phyloP scores from a whole-genome alignment of 805 yeast genomes.

The Kodamaea kakaduensis region DNA sequence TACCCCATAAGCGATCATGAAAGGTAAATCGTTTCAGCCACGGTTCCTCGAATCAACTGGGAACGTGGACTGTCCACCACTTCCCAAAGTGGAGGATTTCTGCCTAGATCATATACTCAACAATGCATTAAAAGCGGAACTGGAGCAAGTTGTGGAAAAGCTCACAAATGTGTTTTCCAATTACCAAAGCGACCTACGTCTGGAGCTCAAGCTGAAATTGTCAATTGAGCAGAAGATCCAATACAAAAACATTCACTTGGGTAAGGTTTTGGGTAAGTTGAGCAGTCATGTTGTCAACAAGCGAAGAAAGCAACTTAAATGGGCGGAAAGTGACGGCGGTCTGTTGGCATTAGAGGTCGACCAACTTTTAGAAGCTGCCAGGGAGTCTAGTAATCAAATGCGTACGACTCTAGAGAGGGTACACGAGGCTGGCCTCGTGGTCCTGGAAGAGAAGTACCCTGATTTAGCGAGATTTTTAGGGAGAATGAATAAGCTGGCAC shows the following conservation, averaged over 20 bases:
- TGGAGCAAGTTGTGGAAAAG: constrained; percentile 26
- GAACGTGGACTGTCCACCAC: background rate
- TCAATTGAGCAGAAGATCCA: constrained; percentile 39
- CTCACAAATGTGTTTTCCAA: constrained; percentile 25
- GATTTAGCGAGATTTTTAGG: constrained; percentile 11
- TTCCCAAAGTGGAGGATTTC: constrained; percentile 31
- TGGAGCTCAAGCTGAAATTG: constrained; percentile 30
- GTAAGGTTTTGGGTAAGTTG: constrained; percentile 24
- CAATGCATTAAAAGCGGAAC: constrained; percentile 22
- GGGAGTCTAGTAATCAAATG: constrained; percentile 15
- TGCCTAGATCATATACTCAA: constrained; percentile 28
- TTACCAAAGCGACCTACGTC: constrained; percentile 35
- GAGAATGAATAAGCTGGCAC: too few species aligned
- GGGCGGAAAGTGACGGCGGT: constrained; percentile 4
- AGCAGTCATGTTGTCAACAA: constrained; percentile 11
- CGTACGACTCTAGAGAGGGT: constrained; percentile 10
- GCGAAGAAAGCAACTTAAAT: constrained; percentile 7
- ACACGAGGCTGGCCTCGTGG: constrained; percentile 1
- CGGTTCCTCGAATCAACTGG: constrained; percentile 3
- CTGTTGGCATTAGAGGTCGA: constrained; percentile 9
- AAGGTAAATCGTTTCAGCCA: constrained; percentile 4
- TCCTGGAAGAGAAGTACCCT: constrained; percentile 13
- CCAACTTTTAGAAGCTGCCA: constrained; percentile 6
- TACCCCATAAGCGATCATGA: constrained; percentile 8
- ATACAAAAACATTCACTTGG: constrained; percentile 34